Evolutionary conservation across 1,139 yeast species (phyloP).

Genomic region (Kodamaea alishanica): DNA sequence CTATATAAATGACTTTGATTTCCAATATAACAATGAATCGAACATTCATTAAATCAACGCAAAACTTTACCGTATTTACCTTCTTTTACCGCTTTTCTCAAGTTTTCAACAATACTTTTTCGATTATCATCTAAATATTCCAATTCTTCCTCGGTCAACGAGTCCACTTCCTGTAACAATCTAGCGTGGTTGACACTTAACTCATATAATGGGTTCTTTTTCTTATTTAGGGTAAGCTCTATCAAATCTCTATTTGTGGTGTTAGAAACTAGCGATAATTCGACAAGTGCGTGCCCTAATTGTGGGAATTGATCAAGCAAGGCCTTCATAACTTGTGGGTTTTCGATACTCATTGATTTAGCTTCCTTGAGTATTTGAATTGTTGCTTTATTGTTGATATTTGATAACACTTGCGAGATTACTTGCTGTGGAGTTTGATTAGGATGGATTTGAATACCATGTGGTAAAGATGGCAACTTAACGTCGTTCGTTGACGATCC

Average conservation of each 20-base stretch:
- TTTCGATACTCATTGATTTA: constrained; percentile 56
- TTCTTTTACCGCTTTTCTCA: constrained; percentile 39
- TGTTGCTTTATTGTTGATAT: constrained; percentile 56
- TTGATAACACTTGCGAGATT: constrained; percentile 55
- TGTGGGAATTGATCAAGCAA: constrained; percentile 73
- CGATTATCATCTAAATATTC: constrained; percentile 59
- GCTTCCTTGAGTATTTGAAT: constrained; percentile 58
- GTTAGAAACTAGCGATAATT: constrained; percentile 61
- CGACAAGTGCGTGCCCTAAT: constrained; percentile 76
- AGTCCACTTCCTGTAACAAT: constrained; percentile 53
- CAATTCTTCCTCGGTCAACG: constrained; percentile 63
- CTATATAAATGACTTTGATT: no score
- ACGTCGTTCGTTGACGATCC: constrained; percentile 1
- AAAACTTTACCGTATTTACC: constrained; percentile 43
- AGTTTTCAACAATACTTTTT: constrained; percentile 31
- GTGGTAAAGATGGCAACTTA: constrained; percentile 42
- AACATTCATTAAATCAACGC: background rate
- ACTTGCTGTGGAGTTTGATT: constrained; percentile 57
- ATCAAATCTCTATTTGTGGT: constrained; percentile 55
- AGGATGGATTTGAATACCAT: constrained; percentile 50
- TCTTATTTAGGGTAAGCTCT: constrained; percentile 37
- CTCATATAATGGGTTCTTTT: constrained; percentile 37
- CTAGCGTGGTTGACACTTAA: constrained; percentile 48
- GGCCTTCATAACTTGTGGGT: constrained; percentile 61
- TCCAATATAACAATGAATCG: no score